Evolutionary conservation across 805 yeast genomes (phyloP).

Genomic region (Scheffersomyces ergatensis): DNA sequence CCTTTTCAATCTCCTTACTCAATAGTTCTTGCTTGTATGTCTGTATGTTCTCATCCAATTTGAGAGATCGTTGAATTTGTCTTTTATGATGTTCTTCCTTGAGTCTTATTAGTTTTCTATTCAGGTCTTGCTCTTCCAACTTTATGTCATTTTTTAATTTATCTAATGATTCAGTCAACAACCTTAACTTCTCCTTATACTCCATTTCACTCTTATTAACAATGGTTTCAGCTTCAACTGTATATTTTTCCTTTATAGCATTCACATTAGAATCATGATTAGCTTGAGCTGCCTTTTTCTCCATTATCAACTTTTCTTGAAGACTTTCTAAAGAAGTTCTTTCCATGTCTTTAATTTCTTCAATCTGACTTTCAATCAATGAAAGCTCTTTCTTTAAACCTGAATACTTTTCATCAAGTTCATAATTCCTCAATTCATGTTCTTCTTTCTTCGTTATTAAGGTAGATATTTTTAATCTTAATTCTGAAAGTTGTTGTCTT

Average conservation of each 20-base stretch:
- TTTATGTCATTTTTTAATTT: constrained; percentile 11
- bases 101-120: constrained; percentile 19
- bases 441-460: constrained; percentile 36
- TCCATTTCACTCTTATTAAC: constrained; percentile 30
- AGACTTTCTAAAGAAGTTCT: constrained; percentile 18
- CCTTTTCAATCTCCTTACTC: constrained; percentile 2
- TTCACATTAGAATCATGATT: constrained; percentile 19
- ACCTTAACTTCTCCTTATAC: constrained; percentile 24
- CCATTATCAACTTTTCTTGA: constrained; percentile 20
- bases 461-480: constrained; percentile 15
- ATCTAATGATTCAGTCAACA: constrained; percentile 11
- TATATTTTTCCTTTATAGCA: constrained; percentile 23
- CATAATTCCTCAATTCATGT: constrained; percentile 33
- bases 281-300: constrained; percentile 16
- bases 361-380: constrained; percentile 30
- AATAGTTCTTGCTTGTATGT: constrained; percentile 9
- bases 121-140: constrained; percentile 14
- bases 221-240: constrained; percentile 34
- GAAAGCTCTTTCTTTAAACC: constrained; percentile 36
- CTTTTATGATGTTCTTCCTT: constrained; percentile 22
- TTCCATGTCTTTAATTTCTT: constrained; percentile 23
- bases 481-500: not conserved
- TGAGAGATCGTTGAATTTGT: constrained; percentile 6
- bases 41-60: constrained; percentile 11
- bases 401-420: constrained; percentile 29